Evolutionary conservation across 345 rosid species (phyloP), one percentile per base, ranked within the genome.

Genomic region (Eucalyptus virginea): DNA sequence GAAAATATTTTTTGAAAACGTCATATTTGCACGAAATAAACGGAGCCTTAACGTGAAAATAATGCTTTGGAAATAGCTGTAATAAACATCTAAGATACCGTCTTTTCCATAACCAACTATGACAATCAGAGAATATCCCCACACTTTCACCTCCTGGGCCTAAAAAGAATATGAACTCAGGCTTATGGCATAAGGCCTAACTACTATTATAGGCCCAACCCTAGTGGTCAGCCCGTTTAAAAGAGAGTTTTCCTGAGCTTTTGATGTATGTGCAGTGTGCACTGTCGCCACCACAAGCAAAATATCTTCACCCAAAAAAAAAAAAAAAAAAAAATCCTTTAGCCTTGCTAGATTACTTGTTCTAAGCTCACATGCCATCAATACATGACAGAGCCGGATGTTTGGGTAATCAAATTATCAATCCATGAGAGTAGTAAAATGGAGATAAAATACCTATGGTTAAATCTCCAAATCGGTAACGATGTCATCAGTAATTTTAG

Each of bases 21-120:
- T 19, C 24, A 1, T 18, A 3, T 7, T 52, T 19, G 18, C 10
- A 3, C 0, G 9, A 52, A 52, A 52, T 2, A 52, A 52, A 18
- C 0, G 1, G 23, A 7, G 4, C 1, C 4, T 50, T 7, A 51
- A 65, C 4, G 10, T 65, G 37, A 65, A 65, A 65, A 30, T 32
- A 2, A 65, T 65, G 37, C 77, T 65, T 65, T 65, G 21, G 11
- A 30, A 65, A 65, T 65, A n/a, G 6, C 37, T n/a, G 37, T 65
- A 7, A 34, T 15, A 15, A 30, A 65, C 77, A n/a, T 65, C 72
- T 30, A 14, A 30, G 37, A 7, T 32, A 4, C 72, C 1, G 16
- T n/a, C 37, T 65, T 65, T 65, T n/a, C 19, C 77, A n/a, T 65
- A 65, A n/a, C 6, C 77, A 65, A n/a, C 77, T 7, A 65, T 65